These are phyloP conservation scores for Chlamydomonas sp. DNA, from an alignment of 139 green algal genomes.

Conservation along the genomic window DNA sequence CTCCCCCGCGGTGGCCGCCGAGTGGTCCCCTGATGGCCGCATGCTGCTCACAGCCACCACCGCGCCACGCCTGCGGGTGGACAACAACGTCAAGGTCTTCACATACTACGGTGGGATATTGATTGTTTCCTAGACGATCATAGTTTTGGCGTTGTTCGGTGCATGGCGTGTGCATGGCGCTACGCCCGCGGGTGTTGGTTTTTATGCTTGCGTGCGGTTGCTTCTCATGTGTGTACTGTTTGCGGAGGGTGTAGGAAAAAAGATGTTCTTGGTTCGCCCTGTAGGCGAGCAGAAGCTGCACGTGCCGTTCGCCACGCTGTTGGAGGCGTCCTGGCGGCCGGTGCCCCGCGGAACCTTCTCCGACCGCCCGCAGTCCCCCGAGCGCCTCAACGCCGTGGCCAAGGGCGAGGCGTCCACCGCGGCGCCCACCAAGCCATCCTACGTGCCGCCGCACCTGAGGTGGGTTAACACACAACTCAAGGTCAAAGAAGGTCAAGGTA, in stretches of 20 bases:
- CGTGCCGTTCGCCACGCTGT: conserved; percentile 68
- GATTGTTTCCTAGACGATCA: no score
- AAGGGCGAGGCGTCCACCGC: conserved; percentile 15
- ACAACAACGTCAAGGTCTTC: conserved; percentile 89
- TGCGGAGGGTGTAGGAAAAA: no score
- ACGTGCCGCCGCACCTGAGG: conserved; percentile 48
- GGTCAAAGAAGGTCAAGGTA: background rate
- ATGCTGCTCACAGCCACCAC: conserved; percentile 86
- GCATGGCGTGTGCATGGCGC: background rate
- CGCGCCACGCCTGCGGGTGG: conserved; percentile 91
- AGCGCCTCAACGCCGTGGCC: conserved; percentile 42
- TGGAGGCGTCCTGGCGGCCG: conserved; percentile 79
- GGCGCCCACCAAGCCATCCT: conserved; percentile 15
- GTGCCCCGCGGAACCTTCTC: conserved; percentile 49
- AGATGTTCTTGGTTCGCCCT: conserved; percentile 43
- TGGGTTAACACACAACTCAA: background rate
- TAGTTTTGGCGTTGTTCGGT: background rate
- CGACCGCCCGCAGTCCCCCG: conserved; percentile 76
- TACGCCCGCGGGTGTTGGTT: background rate
- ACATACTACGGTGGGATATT: conserved; percentile 87
- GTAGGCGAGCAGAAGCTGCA: background rate
- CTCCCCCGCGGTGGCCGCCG: conserved; percentile 61
- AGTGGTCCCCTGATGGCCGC: conserved; percentile 92
- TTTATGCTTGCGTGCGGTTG: background rate
- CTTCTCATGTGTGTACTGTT: no score